These are phyloP conservation scores for Paraphaeosphaeria sporulosa DNA, from an alignment of 2,329 filamentous ascomycete species.

Conservation along the genomic window DNA sequence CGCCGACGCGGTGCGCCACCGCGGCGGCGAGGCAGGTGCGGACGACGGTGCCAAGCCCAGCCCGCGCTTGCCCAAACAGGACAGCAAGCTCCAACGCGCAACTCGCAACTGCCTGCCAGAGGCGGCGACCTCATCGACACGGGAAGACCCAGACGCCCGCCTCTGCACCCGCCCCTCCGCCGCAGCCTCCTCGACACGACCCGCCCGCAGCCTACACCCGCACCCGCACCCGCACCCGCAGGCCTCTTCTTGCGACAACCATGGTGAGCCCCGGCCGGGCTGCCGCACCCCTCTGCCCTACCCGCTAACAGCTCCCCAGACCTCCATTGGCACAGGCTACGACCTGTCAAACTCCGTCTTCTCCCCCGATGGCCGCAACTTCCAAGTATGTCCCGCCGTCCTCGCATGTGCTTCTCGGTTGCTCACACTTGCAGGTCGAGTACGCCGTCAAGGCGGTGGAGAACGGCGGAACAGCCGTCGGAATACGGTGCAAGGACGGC, in stretches of 20 bases:
- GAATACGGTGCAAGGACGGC: constrained; percentile 96
- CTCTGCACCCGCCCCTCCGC: constrained; percentile 6
- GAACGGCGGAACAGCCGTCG: constrained; percentile 94
- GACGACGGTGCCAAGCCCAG: constrained; percentile 1
- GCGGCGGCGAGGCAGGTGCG: no score
- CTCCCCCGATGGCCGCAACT: constrained; percentile 98
- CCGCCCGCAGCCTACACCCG: constrained; percentile 19
- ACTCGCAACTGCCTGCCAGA: constrained; percentile 38
- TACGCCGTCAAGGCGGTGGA: constrained; percentile 99
- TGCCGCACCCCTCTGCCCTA: constrained; percentile 16
- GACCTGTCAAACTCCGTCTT: constrained; percentile 99
- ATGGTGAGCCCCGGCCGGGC: constrained; percentile 37
- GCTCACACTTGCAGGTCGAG: constrained; percentile 67
- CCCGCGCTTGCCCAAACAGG: constrained; percentile 14
- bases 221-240: not conserved
- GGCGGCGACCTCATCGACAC: constrained; percentile 28
- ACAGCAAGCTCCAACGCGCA: constrained; percentile 37
- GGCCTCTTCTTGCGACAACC: constrained; percentile 19
- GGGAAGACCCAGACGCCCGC: constrained; percentile 17
- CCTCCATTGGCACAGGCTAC: constrained; percentile 99
- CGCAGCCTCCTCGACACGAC: not conserved
- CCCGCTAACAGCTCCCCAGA: constrained; percentile 63
- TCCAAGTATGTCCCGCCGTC: constrained; percentile 71
- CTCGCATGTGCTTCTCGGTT: not conserved
- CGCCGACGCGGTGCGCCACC: no score